Evolutionary conservation across 2,329 filamentous ascomycete genomes (phyloP).

Genomic region (Trichoderma atrobrunneum): DNA sequence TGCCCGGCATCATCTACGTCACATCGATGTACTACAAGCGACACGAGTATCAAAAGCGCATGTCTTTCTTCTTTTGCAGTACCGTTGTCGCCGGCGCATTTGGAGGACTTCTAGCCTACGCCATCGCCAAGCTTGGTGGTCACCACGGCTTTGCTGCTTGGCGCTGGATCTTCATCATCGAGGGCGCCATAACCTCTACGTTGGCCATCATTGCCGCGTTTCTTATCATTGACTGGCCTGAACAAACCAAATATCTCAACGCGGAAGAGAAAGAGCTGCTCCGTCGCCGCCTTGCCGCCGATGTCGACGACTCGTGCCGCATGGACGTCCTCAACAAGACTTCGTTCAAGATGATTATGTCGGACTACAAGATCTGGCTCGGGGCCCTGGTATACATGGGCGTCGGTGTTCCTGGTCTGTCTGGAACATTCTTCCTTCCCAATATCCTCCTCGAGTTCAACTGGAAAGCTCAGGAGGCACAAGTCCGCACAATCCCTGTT

Average conservation of each 20-base stretch:
- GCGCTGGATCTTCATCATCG: conserved; percentile 79
- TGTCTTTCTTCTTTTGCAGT: conserved; percentile 58
- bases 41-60: conserved; percentile 58
- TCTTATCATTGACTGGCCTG: conserved; percentile 22
- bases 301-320: conserved; percentile 40
- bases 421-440: conserved; percentile 38
- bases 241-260: conserved; percentile 38
- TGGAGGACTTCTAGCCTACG: conserved; percentile 59
- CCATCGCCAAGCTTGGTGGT: conserved; percentile 56
- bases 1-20: conserved; percentile 61
- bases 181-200: conserved; percentile 49
- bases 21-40: conserved; percentile 56
- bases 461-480: conserved; percentile 34
- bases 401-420: conserved; percentile 46
- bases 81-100: conserved; percentile 61
- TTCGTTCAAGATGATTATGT: conserved; percentile 44
- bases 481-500: conserved; percentile 37
- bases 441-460: conserved; percentile 39
- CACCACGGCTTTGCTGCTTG: conserved; percentile 53
- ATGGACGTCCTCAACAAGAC: conserved; percentile 54
- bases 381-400: conserved; percentile 37
- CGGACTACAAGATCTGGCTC: conserved; percentile 46
- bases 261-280: conserved; percentile 21
- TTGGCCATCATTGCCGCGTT: conserved; percentile 33
- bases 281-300: conserved; percentile 38